Conservation (phyloP, 1,284 basidiomycete genomes). For the Tylopilus orsonianus region DNA sequence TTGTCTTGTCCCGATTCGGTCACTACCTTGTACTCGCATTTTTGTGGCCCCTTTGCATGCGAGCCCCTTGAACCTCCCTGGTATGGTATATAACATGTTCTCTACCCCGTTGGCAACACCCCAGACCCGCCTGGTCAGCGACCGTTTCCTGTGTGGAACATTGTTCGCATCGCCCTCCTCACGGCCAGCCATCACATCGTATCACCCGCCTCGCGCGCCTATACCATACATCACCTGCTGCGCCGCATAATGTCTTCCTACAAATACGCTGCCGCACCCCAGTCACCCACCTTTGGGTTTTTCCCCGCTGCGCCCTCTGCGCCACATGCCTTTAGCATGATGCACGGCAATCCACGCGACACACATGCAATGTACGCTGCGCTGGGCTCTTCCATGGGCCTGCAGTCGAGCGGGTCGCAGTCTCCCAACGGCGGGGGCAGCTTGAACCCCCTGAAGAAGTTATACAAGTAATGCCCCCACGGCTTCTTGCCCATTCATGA, state of each 20-base stretch:
- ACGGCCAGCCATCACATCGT: not conserved
- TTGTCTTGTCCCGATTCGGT: conserved; percentile 18
- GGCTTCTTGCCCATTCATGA: too few relatives aligned
- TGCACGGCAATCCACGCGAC: conserved; percentile 69
- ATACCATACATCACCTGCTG: conserved; percentile 5
- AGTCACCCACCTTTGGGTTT: conserved; percentile 57
- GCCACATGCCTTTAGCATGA: conserved; percentile 60
- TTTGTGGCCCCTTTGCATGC: not conserved
- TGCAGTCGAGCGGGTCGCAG: conserved; percentile 22
- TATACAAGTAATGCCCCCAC: conserved; percentile 22
- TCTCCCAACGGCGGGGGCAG: conserved; percentile 20
- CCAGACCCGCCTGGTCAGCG: conserved; percentile 12
- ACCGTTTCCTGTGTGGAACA: not conserved
- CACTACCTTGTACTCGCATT: conserved; percentile 29
- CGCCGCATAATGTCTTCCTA: conserved; percentile 45
- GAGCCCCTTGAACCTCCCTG: not conserved
- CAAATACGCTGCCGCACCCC: conserved; percentile 37
- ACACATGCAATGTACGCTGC: conserved; percentile 64
- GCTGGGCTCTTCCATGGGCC: conserved; percentile 41
- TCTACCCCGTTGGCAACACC: conserved; percentile 1
- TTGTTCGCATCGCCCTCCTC: not conserved
- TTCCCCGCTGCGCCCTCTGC: conserved; percentile 60
- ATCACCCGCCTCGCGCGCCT: not conserved
- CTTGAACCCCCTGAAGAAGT: conserved; percentile 31
- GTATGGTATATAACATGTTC: conserved; percentile 28